A percentile compares a stretch with the other conserved stretches of the same genome.
Evolutionary conservation across 345 rosid genomes (phyloP).

Genomic region (Streptanthus diversifolius): DNA sequence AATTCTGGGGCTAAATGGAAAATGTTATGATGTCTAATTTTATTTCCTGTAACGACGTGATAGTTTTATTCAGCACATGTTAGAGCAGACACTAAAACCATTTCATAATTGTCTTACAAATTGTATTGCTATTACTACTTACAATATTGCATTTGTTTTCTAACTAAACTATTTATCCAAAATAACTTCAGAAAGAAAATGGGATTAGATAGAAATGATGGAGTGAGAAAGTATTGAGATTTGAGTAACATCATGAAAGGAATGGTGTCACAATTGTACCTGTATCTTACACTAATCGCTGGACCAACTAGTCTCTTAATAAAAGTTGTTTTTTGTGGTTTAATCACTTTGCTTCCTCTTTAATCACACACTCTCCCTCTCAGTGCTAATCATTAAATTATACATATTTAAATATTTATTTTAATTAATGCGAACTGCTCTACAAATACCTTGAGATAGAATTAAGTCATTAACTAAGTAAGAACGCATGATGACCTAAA

Average conservation of each 20-base stretch:
- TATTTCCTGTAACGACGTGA: neutral
- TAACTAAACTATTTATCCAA: neutral
- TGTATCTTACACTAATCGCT: constrained; percentile 9
- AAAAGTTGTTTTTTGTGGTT: constrained; percentile 28
- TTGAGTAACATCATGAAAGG: constrained; percentile 33
- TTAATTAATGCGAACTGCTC: neutral
- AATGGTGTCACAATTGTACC: constrained; percentile 19
- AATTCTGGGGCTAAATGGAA: constrained; percentile 79
- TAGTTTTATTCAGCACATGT: neutral
- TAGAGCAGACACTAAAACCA: neutral
- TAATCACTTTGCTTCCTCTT: constrained; percentile 33
- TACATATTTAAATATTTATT: neutral
- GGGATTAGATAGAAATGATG: neutral
- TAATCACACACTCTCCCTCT: constrained; percentile 21
- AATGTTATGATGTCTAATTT: constrained; percentile 29
- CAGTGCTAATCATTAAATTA: constrained; percentile 19
- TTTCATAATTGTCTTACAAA: neutral
- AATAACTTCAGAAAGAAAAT: neutral
- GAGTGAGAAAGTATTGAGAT: neutral
- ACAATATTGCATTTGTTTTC: neutral
- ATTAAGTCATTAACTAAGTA: neutral
- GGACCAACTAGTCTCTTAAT: constrained; percentile 29
- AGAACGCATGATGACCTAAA: neutral
- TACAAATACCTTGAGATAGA: neutral
- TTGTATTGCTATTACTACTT: neutral